These are phyloP conservation scores for Dimocarpus longan DNA, from an alignment of 345 rosid genomes.

Conservation along the genomic window DNA sequence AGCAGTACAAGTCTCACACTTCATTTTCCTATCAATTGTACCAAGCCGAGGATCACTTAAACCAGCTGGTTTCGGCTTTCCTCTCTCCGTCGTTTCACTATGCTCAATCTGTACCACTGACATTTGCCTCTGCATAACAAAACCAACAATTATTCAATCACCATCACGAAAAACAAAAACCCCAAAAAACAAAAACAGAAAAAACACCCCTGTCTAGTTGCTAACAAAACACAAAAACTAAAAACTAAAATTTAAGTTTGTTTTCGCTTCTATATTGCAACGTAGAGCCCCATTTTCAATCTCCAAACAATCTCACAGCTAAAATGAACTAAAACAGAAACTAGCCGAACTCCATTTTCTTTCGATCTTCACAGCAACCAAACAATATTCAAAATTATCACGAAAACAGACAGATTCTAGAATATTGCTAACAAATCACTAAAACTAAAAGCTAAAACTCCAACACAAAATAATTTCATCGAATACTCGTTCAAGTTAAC, in stretches of 20 bases:
- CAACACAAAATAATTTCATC: too few relatives aligned
- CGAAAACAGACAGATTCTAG: not conserved
- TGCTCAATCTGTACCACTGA: constrained; percentile 88
- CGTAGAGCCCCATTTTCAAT: not conserved
- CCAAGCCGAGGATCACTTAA: constrained; percentile 87
- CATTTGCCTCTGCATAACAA: constrained; percentile 84
- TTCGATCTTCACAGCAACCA: constrained; percentile 12
- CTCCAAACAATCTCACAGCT: not conserved
- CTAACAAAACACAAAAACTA: not conserved
- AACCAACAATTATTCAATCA: constrained; percentile 8
- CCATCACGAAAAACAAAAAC: not conserved
- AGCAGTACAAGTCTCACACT: constrained; percentile 92
- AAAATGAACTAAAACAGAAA: not conserved
- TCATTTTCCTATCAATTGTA: constrained; percentile 86
- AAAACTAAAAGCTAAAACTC: too few relatives aligned
- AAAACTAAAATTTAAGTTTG: not conserved
- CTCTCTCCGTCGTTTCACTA: constrained; percentile 88
- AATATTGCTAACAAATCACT: too few relatives aligned
- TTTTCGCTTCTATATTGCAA: not conserved
- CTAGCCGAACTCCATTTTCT: not conserved
- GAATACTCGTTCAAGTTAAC: too few relatives aligned
- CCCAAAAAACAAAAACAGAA: not conserved
- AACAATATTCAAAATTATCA: not conserved
- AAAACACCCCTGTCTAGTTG: not conserved
- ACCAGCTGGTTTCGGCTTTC: constrained; percentile 82